A percentile compares a stretch with the other conserved stretches of the same genome.
These are phyloP conservation scores for Anacardium occidentale DNA, from an alignment of 345 rosid genomes.

Conservation along the genomic window DNA sequence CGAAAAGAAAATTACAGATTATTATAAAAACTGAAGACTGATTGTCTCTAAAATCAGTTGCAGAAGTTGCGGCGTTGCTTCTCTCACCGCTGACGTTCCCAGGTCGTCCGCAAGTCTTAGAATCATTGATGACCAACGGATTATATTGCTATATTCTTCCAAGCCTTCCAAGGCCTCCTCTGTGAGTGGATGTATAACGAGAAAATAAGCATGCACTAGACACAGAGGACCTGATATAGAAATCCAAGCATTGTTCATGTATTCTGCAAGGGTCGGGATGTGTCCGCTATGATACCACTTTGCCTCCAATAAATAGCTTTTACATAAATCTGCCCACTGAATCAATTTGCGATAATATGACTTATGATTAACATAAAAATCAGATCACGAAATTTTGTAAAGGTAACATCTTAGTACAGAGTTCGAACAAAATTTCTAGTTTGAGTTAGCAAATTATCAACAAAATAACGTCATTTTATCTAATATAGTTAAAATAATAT, in stretches of 20 bases:
- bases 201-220: slow-evolving; percentile 24
- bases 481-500: too few species aligned
- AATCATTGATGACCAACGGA: slow-evolving; percentile 30
- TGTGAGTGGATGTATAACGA: slow-evolving; percentile 19
- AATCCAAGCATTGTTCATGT: slow-evolving; percentile 31
- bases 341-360: too few species aligned
- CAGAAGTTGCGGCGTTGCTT: background rate
- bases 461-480: too few species aligned
- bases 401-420: too few species aligned
- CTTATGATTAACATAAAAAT: too few species aligned
- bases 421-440: too few species aligned
- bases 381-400: too few species aligned
- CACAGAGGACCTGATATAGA: slow-evolving; percentile 28
- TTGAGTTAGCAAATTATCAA: too few species aligned
- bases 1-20: too few species aligned
- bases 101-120: slow-evolving; percentile 41
- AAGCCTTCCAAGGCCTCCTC: slow-evolving; percentile 18
- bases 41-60: background rate
- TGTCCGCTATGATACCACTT: too few species aligned
- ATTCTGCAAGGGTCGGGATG: background rate
- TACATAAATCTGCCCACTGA: too few species aligned
- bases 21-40: background rate
- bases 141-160: slow-evolving; percentile 6
- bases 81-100: slow-evolving; percentile 40
- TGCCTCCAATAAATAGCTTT: too few species aligned